A percentile compares a stretch with the other conserved stretches of the same genome.
These are phyloP conservation scores for Otatea glauca DNA, from an alignment of 176 grass and related monocot species.

Conservation along the genomic window DNA sequence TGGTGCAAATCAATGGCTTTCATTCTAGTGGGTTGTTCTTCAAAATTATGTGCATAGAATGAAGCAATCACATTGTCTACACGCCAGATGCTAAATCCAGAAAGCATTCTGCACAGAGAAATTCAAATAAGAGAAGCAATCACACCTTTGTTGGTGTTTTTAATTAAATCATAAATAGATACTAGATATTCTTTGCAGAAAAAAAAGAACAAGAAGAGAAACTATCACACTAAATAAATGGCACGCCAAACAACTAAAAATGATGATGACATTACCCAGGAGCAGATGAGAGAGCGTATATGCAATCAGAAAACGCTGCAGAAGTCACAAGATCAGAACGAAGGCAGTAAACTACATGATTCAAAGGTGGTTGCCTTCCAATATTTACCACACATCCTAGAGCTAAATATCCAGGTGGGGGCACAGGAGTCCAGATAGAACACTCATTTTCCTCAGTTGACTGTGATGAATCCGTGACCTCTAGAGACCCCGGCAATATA, in stretches of 20 bases:
- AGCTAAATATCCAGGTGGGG: conserved; percentile 79
- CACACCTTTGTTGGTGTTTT: background rate
- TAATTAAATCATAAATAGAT: conserved; percentile 5
- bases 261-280: conserved; percentile 55
- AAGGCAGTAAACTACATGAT: conserved; percentile 85
- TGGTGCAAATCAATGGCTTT: conserved; percentile 81
- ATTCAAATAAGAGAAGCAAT: conserved; percentile 18
- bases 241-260: conserved; percentile 27
- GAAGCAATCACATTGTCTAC: conserved; percentile 84
- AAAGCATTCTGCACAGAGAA: conserved; percentile 49
- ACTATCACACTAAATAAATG: conserved; percentile 21
- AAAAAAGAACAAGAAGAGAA: background rate
- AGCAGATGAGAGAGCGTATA: conserved; percentile 52
- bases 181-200: conserved; percentile 20
- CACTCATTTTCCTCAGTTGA: conserved; percentile 59
- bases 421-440: conserved; percentile 92
- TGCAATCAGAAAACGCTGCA: conserved; percentile 79
- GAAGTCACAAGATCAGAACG: conserved; percentile 87
- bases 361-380: conserved; percentile 80
- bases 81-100: conserved; percentile 90
- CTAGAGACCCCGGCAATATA: conserved; percentile 56
- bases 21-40: conserved; percentile 59
- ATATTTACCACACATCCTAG: conserved; percentile 85
- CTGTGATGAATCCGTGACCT: conserved; percentile 29
- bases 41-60: conserved; percentile 75